Evolutionary conservation across 768 basidiomycete species (phyloP), one percentile per base, ranked within the genome.

Genomic region (Trametes punicea): DNA sequence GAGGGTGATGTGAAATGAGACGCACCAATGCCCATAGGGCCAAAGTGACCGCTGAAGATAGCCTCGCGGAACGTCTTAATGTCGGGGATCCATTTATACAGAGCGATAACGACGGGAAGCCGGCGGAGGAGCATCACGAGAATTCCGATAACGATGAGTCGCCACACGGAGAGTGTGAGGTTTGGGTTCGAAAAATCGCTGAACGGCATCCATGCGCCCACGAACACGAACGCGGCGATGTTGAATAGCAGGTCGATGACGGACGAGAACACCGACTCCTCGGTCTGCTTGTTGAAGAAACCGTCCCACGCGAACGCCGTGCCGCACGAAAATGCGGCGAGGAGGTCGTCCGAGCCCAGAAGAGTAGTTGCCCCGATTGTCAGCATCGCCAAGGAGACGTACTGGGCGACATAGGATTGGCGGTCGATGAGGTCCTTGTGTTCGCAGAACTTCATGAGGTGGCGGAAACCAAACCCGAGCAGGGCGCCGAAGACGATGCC

Each of bases 141-240:
- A 48, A 98, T 77, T 2, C 89, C 89, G 46, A 95, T 80, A 34
- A 92, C 85, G 47, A 97, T 71, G 18, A 99, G 78, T 26, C 94
- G 77, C 90, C 93, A 93, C 9, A 90, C 85, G 39, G 77, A 81
- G 46, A 99, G 75, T 2, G 87, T 86, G 62, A 88, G 75, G 39
- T 73, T 75, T 8, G 73, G 71, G 67, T 91, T 79, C 56, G 76
- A 73, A 75, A 96, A 98, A 46, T 79, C 77, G 65, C 79, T 70
- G 72, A 99, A 98, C 1, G 97, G 97, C 82, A 95, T 95, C 87
- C 95, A 94, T 30, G 96, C 95, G 57, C 97, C 97, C 58, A 98
- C 88, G 67, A 89, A 98, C 47, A 98, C 85, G 75, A 98, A 98
- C 3, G 90, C 90, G 26, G 93, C 92, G 59, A 93, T 82, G 74